Conservation (phyloP, 2,329 filamentous ascomycete genomes). For the Trichoderma endophyticum region DNA sequence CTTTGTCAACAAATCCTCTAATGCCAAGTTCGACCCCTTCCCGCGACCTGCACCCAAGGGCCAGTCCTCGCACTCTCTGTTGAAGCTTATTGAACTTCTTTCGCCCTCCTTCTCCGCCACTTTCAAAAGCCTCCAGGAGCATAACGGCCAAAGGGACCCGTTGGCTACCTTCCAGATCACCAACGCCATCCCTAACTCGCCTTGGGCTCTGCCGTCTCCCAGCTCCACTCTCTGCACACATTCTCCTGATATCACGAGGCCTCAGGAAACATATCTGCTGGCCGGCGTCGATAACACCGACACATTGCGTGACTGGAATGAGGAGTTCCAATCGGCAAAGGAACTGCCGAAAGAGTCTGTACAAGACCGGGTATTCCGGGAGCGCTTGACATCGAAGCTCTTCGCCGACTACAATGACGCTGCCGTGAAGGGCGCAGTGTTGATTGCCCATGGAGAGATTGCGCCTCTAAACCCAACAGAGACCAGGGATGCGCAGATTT, state of each 20-base stretch:
- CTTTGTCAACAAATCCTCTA: conserved; percentile 95
- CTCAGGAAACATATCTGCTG: conserved; percentile 89
- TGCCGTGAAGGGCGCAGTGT: conserved; percentile 82
- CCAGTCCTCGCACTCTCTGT: conserved; percentile 77
- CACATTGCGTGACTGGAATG: conserved; percentile 95
- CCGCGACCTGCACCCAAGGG: conserved; percentile 77
- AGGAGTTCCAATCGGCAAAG: conserved; percentile 95
- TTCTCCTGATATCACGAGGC: conserved; percentile 77
- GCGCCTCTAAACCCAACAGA: conserved; percentile 94
- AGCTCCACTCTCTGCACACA: conserved; percentile 66
- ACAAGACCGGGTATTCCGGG: conserved; percentile 92
- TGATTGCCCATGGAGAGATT: conserved; percentile 90
- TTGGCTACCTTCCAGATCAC: conserved; percentile 93
- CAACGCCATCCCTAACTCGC: conserved; percentile 86
- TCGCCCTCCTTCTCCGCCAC: conserved; percentile 78
- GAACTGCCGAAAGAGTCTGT: conserved; percentile 92
- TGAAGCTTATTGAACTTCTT: conserved; percentile 72
- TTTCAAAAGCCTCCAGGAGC: conserved; percentile 77
- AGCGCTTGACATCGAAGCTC: conserved; percentile 89
- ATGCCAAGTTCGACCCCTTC: conserved; percentile 89
- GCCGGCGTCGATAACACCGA: conserved; percentile 91
- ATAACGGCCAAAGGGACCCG: conserved; percentile 81
- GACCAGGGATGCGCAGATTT: conserved; percentile 89
- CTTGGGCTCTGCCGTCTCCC: conserved; percentile 79
- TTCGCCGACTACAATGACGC: conserved; percentile 98